Evolutionary conservation across 2,329 filamentous ascomycete species (phyloP), one percentile per base, ranked within the genome.

Genomic region (Microsporum canis): DNA sequence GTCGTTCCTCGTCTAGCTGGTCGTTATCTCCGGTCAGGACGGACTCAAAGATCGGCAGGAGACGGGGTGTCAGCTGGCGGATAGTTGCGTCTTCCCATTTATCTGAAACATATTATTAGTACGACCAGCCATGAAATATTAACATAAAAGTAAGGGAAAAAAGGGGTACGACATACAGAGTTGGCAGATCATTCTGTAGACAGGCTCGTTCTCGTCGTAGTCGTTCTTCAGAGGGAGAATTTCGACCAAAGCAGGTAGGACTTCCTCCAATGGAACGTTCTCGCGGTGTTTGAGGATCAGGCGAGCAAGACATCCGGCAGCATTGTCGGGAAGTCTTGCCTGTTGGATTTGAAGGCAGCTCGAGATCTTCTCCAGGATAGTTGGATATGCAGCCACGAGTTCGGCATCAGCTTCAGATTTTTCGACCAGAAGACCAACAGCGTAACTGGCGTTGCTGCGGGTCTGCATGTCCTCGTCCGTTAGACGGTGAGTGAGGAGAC

Each of bases 401-500:
- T 88, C 86, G 67, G 84, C 82, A 66, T 76, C 83, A 68, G 94
- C 86, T 61, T 84, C 83, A 8, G 90, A 95, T 77, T 90, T 86
- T 74, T 88, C 83, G 67, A 95, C 84, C 55, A 99, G 82, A 65
- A 95, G 83, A 47, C 94, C 94, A 61, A 88, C 84, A 60, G 90
- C 94, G 70, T 95, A 99, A 4, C 91, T 91, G 27, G 94, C 90
- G 73, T 97, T 97, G 67, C 91, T 96, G 79, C 94, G 95, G 63
- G 91, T 89, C 77, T 96, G 90, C 38, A 86, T 79, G 71, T 99
- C 91, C 70, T 94, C 88, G 69, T 99, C 94, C 8, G 85, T 85
- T 10, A 99, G 82, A 60, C 92, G 89, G 76, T 95, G 91, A 61
- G 95, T 77, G 39, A 97, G 81, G 5, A 95, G 80, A 74, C 88